phyloP scores from a whole-genome alignment of 352 stramenopile genomes.

The Detonula confervacea region DNA sequence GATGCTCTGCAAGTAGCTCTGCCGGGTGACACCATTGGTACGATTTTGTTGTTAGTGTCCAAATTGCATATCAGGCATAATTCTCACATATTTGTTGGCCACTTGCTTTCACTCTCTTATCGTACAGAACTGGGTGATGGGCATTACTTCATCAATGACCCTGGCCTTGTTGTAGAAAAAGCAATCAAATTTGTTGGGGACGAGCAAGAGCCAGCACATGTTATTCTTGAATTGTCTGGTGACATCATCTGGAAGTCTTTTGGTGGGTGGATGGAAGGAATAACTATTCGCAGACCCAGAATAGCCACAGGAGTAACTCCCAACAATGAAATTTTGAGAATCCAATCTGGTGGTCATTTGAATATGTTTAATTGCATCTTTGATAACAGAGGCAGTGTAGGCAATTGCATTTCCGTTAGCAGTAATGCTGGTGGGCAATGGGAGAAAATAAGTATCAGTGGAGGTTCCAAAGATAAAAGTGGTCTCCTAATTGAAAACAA shows the following conservation, averaged over 20 bases:
- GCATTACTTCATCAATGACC: constrained; percentile 87
- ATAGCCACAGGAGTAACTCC: constrained; percentile 51
- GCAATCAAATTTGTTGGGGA: constrained; percentile 86
- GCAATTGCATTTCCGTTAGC: constrained; percentile 51
- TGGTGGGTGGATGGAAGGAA: constrained; percentile 79
- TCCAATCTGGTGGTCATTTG: constrained; percentile 54
- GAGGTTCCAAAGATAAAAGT: constrained; percentile 37
- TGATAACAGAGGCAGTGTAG: constrained; percentile 70
- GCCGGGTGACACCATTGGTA: constrained; percentile 87
- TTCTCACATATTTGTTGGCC: constrained; percentile 18
- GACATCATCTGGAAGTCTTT: constrained; percentile 76
- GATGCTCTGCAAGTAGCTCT: constrained; percentile 83
- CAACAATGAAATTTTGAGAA: constrained; percentile 59
- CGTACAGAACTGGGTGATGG: constrained; percentile 84
- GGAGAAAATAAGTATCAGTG: constrained; percentile 49
- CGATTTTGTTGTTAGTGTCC: constrained; percentile 25
- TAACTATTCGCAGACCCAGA: constrained; percentile 80
- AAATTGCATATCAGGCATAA: constrained; percentile 6
- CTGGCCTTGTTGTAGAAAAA: constrained; percentile 74
- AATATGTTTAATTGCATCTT: constrained; percentile 76
- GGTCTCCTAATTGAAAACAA: constrained; percentile 44
- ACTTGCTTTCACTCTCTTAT: constrained; percentile 9
- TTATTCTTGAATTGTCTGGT: constrained; percentile 87
- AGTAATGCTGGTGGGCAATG: constrained; percentile 35
- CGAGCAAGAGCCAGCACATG: constrained; percentile 82